phyloP scores from a whole-genome alignment of 192 early-diverging fungal species.

The Chytriomyces sp. region DNA sequence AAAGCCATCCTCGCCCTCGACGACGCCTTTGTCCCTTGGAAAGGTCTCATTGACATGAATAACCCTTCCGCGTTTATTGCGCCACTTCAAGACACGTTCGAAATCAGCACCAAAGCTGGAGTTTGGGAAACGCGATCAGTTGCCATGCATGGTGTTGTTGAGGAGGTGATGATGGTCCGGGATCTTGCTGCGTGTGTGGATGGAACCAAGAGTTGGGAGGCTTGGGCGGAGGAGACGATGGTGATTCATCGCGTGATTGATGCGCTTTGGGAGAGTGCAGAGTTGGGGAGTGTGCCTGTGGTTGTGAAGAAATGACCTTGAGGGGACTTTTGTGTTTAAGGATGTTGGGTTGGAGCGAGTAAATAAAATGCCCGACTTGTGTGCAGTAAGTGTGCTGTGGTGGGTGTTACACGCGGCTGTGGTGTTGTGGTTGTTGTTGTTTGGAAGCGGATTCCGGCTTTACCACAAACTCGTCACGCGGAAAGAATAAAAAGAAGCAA shows the following conservation, averaged over 20 bases:
- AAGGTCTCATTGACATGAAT: constrained; percentile 29
- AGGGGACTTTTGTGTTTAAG: background rate
- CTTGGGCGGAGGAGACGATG: constrained; percentile 22
- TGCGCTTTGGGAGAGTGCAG: constrained; percentile 28
- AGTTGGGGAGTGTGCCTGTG: constrained; percentile 13
- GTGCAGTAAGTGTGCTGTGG: background rate
- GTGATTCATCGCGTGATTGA: constrained; percentile 27
- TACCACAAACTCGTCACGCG: background rate
- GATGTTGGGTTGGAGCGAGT: background rate
- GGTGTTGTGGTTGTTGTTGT: background rate
- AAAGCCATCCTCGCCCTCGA: constrained; percentile 27
- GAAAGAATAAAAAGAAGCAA: background rate
- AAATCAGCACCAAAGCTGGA: constrained; percentile 10
- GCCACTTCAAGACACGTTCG: constrained; percentile 8
- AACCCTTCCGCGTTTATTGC: constrained; percentile 10
- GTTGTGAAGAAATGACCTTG: background rate
- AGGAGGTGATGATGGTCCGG: constrained; percentile 26
- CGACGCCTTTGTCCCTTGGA: constrained; percentile 26
- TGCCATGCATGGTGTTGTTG: constrained; percentile 43
- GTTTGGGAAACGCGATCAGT: constrained; percentile 16
- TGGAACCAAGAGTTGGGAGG: constrained; percentile 6
- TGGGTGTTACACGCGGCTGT: background rate
- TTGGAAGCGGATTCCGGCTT: background rate
- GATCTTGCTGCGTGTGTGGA: constrained; percentile 32
- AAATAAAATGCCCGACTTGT: background rate